Base-by-base conservation (phyloP, 306 rosid genomes). In the Acacia melanoxylon region DNA sequence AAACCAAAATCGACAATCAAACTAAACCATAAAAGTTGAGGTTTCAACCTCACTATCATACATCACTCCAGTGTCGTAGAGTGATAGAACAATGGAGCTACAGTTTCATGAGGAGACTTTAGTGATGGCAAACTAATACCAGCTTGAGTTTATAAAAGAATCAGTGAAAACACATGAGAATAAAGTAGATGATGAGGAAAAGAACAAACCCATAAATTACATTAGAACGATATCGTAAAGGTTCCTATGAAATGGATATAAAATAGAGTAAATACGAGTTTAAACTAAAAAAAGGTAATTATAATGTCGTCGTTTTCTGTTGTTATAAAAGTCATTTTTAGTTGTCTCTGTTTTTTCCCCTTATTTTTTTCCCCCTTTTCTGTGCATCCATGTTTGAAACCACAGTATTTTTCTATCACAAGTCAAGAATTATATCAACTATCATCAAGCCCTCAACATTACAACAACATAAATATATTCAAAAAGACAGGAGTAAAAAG, bases 401-500 rank as follows among this genome's bases (percentile, higher is more conserved):
- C 63, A 56, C 63, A 56, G 63, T n/a, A 56, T 22, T n/a, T 56
- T n/a, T 10, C 63, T 2, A 56, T 22, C 5, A 56, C 14, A 56
- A 22, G 5, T n/a, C 14, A 56, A 15, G 51, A 56, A n/a, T 56
- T 56, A 56, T 3, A 49, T 49, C 56, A 49, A 49, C 20, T 4
- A 12, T 35, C 37, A n/a, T 8, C 14, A n/a, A 56, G 63, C 22
- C 63, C 63, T 56, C 62, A 22, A 56, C 27, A n/a, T 22, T 20
- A 56, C 14, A 52, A 52, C 44, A 78, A 56, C 58, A 78, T 7
- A 75, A 76, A 65, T 56, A 72, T 76, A 76, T 74, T 56, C 24
- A 80, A 46, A 35, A 51, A 51, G 41, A 82, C 37, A 2, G 77
- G n/a, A 15, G 41, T n/a, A 69, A 75, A 84, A 83, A 52, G 29